Conservation (phyloP, 768 basidiomycete genomes). For the Calocybe cyanea region DNA sequence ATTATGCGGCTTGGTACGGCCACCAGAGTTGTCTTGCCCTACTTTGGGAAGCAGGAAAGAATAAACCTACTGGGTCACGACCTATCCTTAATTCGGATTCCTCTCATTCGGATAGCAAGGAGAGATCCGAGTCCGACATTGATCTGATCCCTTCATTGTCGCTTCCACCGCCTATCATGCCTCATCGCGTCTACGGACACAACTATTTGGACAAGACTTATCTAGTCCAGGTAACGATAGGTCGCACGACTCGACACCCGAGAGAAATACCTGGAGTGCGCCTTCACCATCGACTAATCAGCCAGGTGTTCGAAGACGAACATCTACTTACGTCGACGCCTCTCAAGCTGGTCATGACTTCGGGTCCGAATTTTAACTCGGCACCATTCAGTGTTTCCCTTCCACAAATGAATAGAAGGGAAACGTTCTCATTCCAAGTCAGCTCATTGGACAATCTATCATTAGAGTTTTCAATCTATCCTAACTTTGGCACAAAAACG, state of each 20-base stretch:
- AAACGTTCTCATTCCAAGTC: constrained; percentile 85
- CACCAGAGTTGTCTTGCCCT: constrained; percentile 65
- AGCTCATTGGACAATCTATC: constrained; percentile 67
- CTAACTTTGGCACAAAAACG: constrained; percentile 95
- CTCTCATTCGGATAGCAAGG: constrained; percentile 32
- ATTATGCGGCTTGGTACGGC: constrained; percentile 97
- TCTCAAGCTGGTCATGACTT: constrained; percentile 93
- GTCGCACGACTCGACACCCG: constrained; percentile 47
- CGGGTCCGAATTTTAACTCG: constrained; percentile 75
- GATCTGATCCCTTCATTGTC: constrained; percentile 94
- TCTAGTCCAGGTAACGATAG: constrained; percentile 84
- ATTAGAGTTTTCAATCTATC: constrained; percentile 92
- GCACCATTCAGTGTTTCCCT: constrained; percentile 90
- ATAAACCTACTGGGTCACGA: constrained; percentile 22
- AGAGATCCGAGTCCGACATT: constrained; percentile 61
- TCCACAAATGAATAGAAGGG: constrained; percentile 67
- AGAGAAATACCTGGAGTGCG: constrained; percentile 47
- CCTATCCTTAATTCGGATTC: constrained; percentile 28
- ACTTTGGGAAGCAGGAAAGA: constrained; percentile 46
- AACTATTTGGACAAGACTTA: constrained; percentile 87
- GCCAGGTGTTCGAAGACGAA: constrained; percentile 62
- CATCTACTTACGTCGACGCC: constrained; percentile 73
- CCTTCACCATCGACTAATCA: constrained; percentile 71
- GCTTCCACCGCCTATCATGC: constrained; percentile 96
- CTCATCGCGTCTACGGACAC: constrained; percentile 95